Evolutionary conservation across 352 stramenopile genomes (phyloP).

Genomic region (Pythium grandisporangium): DNA sequence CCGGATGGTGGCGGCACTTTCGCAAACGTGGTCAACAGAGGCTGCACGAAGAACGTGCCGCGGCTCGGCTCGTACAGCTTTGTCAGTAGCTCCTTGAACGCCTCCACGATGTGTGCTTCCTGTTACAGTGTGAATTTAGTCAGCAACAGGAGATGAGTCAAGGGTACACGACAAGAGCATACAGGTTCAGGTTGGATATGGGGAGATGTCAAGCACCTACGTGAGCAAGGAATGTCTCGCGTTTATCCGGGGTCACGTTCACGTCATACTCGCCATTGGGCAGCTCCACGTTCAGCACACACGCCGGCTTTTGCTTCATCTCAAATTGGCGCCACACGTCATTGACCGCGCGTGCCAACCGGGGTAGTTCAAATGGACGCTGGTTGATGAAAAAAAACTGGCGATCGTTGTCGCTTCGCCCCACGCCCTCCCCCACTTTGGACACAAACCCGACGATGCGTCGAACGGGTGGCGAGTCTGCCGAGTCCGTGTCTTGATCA

Average conservation of each 20-base stretch:
- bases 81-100: slow-evolving; percentile 43
- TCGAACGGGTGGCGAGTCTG: too few species aligned
- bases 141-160: too few species aligned
- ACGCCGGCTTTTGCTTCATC: slow-evolving; percentile 91
- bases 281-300: slow-evolving; percentile 89
- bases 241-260: slow-evolving; percentile 97
- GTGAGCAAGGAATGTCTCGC: slow-evolving; percentile 87
- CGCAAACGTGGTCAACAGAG: slow-evolving; percentile 33
- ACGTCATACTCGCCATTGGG: slow-evolving; percentile 90
- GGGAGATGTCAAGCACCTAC: slow-evolving; percentile 14
- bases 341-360: slow-evolving; percentile 70
- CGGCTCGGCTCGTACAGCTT: slow-evolving; percentile 56
- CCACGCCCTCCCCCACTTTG: slow-evolving; percentile 54
- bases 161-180: too few species aligned
- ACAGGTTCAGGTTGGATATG: background rate
- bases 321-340: slow-evolving; percentile 90
- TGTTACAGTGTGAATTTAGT: too few species aligned
- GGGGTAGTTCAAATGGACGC: slow-evolving; percentile 91
- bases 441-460: slow-evolving; percentile 67
- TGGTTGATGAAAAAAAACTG: slow-evolving; percentile 97
- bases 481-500: slow-evolving; percentile 6
- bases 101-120: slow-evolving; percentile 49
- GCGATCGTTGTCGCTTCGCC: slow-evolving; percentile 77
- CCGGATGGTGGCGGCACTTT: too few species aligned
- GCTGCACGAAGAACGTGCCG: slow-evolving; percentile 52